Percentiles rank a stretch among this genome's conserved stretches.
Evolutionary conservation across 2,329 filamentous ascomycete species (phyloP).

Genomic region (Fusarium heterosporum): DNA sequence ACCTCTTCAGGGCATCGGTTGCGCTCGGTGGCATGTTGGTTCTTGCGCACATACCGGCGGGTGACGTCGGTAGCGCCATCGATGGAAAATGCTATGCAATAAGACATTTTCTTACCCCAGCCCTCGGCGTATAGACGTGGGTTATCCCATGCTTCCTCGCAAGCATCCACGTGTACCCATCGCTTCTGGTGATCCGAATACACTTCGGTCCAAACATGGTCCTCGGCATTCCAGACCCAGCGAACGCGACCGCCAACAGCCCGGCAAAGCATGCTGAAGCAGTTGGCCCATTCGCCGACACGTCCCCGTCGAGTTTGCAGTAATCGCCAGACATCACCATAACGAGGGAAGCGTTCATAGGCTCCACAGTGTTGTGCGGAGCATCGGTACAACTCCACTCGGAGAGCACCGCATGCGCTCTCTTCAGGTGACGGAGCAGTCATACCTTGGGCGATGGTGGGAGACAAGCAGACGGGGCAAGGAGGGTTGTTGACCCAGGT

Average conservation of each 20-base stretch:
- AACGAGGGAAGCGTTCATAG: constrained; percentile 91
- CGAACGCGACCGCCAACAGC: constrained; percentile 90
- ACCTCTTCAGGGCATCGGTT: constrained; percentile 89
- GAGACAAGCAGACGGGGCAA: constrained; percentile 83
- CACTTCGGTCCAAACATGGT: constrained; percentile 97
- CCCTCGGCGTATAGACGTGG: constrained; percentile 92
- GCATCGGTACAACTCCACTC: constrained; percentile 92
- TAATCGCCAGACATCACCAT: constrained; percentile 93
- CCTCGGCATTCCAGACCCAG: constrained; percentile 99
- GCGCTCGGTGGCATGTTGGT: constrained; percentile 77
- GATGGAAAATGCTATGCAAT: constrained; percentile 95
- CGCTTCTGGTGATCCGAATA: constrained; percentile 93
- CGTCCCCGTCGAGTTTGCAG: constrained; percentile 88
- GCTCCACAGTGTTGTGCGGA: constrained; percentile 78
- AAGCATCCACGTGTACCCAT: constrained; percentile 97
- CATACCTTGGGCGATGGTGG: constrained; percentile 85
- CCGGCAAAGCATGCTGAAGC: constrained; percentile 97
- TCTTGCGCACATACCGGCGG: constrained; percentile 76
- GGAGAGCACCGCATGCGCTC: constrained; percentile 84
- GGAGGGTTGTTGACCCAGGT: constrained; percentile 96
- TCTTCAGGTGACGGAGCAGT: constrained; percentile 89
- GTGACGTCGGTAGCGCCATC: constrained; percentile 80
- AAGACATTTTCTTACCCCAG: constrained; percentile 96
- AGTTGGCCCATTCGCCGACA: constrained; percentile 97
- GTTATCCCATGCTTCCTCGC: constrained; percentile 95